Evolutionary conservation across 768 basidiomycete species (phyloP).

Genomic region (Agrocybe praecox): DNA sequence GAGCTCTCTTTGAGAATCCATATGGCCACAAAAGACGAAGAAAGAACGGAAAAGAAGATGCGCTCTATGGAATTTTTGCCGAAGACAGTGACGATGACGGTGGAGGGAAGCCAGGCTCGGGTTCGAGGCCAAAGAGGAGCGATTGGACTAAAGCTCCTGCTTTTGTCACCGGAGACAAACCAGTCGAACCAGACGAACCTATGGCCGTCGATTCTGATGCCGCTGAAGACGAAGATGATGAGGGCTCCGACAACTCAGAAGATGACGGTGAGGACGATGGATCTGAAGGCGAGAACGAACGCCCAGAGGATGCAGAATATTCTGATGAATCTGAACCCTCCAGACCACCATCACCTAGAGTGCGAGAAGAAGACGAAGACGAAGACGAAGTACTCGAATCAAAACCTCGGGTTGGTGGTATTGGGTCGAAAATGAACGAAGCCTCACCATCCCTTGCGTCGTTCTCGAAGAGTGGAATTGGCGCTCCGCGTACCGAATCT

Average conservation of each 20-base stretch:
- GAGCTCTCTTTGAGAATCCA: conserved; percentile 75
- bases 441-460: conserved; percentile 19
- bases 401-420: conserved; percentile 44
- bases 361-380: conserved; percentile 51
- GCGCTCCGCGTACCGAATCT: conserved; percentile 26
- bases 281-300: conserved; percentile 37
- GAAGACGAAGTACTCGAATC: conserved; percentile 39
- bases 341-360: conserved; percentile 57
- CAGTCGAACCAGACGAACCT: conserved; percentile 45
- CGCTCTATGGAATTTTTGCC: conserved; percentile 76
- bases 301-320: conserved; percentile 37
- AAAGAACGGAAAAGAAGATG: conserved; percentile 69
- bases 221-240: conserved; percentile 26
- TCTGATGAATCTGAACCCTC: conserved; percentile 54
- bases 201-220: conserved; percentile 40
- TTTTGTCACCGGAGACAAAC: conserved; percentile 65
- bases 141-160: conserved; percentile 81
- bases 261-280: conserved; percentile 39
- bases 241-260: conserved; percentile 28
- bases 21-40: conserved; percentile 72
- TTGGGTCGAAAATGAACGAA: conserved; percentile 16
- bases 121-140: conserved; percentile 39
- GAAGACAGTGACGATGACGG: conserved; percentile 70
- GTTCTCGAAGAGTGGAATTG: conserved; percentile 46
- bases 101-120: conserved; percentile 5